These are phyloP conservation scores for Termitomyces sp. DNA, from an alignment of 768 basidiomycete species.

Conservation along the genomic window DNA sequence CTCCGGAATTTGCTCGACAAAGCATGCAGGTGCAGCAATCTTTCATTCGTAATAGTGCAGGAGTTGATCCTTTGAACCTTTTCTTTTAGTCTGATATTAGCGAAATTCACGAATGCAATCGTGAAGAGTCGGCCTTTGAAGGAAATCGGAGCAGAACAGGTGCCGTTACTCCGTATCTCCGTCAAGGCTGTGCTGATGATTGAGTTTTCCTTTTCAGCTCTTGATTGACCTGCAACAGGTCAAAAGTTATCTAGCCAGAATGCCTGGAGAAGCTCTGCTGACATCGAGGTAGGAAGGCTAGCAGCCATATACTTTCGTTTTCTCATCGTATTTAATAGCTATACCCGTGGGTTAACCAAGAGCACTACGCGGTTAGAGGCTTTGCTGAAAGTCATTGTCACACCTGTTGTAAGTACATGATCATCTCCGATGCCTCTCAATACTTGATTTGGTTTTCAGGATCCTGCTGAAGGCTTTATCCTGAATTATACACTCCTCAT, in stretches of 20 bases:
- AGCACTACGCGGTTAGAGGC: slow-evolving; percentile 81
- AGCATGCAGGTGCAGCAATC: slow-evolving; percentile 66
- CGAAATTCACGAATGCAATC: slow-evolving; percentile 83
- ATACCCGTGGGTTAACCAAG: slow-evolving; percentile 77
- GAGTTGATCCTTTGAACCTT: neutral
- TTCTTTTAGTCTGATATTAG: slow-evolving; percentile 62
- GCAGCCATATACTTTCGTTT: slow-evolving; percentile 4
- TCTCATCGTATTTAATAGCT: slow-evolving; percentile 38
- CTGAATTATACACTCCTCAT: slow-evolving; percentile 93
- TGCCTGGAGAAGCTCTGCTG: slow-evolving; percentile 68
- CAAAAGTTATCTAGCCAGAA: slow-evolving; percentile 74
- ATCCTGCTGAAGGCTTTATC: slow-evolving; percentile 91
- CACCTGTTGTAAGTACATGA: slow-evolving; percentile 64
- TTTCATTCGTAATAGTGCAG: neutral
- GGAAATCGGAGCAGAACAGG: slow-evolving; percentile 95
- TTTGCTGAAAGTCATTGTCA: slow-evolving; percentile 91
- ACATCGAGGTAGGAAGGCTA: slow-evolving; percentile 40
- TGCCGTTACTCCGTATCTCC: slow-evolving; percentile 17
- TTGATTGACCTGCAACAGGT: slow-evolving; percentile 87
- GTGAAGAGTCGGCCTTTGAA: slow-evolving; percentile 88
- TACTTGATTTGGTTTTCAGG: slow-evolving; percentile 34
- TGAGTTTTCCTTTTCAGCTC: slow-evolving; percentile 40
- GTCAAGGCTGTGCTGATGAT: neutral
- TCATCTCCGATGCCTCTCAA: neutral
- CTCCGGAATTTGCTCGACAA: slow-evolving; percentile 91